Percentiles rank a stretch among this genome's conserved stretches.
phyloP scores from a whole-genome alignment of 1,284 basidiomycete genomes.

The Leccinum huronense region DNA sequence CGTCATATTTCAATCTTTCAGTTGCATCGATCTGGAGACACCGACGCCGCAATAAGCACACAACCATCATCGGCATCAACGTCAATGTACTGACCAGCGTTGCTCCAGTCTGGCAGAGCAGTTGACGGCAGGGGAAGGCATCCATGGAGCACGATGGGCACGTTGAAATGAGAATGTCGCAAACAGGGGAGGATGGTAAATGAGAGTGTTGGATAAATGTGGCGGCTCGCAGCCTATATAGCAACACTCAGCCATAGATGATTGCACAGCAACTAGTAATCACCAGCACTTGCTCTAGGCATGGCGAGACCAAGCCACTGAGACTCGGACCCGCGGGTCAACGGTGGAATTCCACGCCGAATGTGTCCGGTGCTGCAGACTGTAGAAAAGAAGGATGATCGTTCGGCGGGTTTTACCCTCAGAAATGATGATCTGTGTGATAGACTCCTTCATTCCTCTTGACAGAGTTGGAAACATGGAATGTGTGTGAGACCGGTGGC shows the following conservation, averaged over 20 bases:
- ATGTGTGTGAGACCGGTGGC: slow-evolving; percentile 19
- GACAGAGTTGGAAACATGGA: slow-evolving; percentile 12
- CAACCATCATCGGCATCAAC: neutral
- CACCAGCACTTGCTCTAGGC: slow-evolving; percentile 3
- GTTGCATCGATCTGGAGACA: slow-evolving; percentile 14
- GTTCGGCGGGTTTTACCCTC: neutral
- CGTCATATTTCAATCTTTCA: neutral
- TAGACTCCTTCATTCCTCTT: slow-evolving; percentile 1
- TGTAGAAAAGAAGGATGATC: neutral
- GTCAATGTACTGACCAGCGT: slow-evolving; percentile 19
- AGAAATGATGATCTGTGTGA: neutral
- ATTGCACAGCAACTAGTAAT: slow-evolving; percentile 21
- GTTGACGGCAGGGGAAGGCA: neutral
- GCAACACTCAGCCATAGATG: slow-evolving; percentile 17
- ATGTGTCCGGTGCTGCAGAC: neutral
- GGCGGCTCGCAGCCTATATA: slow-evolving; percentile 27
- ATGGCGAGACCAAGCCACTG: slow-evolving; percentile 12
- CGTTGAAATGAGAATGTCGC: neutral
- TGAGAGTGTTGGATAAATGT: slow-evolving; percentile 3
- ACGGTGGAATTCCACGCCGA: neutral
- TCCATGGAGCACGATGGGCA: slow-evolving; percentile 16
- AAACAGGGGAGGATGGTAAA: slow-evolving; percentile 2
- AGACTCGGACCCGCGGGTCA: slow-evolving; percentile 1
- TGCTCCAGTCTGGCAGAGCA: slow-evolving; percentile 2
- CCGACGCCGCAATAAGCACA: neutral